phyloP scores from a whole-genome alignment of 306 rosid species.

The Malus sieversii region DNA sequence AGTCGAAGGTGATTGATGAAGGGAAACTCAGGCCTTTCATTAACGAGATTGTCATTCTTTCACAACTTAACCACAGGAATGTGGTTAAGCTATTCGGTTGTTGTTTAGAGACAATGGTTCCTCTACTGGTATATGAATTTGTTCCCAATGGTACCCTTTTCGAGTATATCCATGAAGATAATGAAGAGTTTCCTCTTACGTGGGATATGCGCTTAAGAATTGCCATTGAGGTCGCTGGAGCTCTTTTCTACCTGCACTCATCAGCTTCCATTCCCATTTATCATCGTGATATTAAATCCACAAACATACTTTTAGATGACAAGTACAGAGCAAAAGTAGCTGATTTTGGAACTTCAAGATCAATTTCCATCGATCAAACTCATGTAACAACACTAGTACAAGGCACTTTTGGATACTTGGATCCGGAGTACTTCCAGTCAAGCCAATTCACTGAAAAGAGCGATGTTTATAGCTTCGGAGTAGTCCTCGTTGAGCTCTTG shows the following conservation, averaged over 20 bases:
- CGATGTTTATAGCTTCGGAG: slow-evolving; percentile 17
- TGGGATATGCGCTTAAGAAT: slow-evolving; percentile 7
- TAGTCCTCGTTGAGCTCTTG: slow-evolving; percentile 15
- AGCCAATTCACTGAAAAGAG: slow-evolving; percentile 12
- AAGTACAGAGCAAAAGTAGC: slow-evolving; percentile 19
- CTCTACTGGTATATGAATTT: slow-evolving; percentile 9
- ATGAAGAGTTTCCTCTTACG: slow-evolving; percentile 2
- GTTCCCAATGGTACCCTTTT: slow-evolving; percentile 8
- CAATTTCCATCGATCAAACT: slow-evolving; percentile 13
- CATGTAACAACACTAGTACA: slow-evolving; percentile 15
- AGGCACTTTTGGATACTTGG: slow-evolving; percentile 24
- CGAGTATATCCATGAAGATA: neutral
- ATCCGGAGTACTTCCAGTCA: slow-evolving; percentile 19
- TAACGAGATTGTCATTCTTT: slow-evolving; percentile 19
- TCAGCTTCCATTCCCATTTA: neutral
- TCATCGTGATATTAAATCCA: slow-evolving; percentile 15
- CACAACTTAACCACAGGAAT: slow-evolving; percentile 15
- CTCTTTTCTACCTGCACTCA: neutral
- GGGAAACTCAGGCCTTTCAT: neutral
- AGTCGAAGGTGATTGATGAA: slow-evolving; percentile 14
- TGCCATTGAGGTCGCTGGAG: neutral
- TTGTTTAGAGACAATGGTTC: slow-evolving; percentile 18
- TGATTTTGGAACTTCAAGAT: slow-evolving; percentile 21
- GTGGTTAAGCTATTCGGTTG: slow-evolving; percentile 18
- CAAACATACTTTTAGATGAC: slow-evolving; percentile 19